A percentile compares a stretch with the other conserved stretches of the same genome.
phyloP scores from a whole-genome alignment of 352 stramenopile species.

The Globisporangium echinulatum region DNA sequence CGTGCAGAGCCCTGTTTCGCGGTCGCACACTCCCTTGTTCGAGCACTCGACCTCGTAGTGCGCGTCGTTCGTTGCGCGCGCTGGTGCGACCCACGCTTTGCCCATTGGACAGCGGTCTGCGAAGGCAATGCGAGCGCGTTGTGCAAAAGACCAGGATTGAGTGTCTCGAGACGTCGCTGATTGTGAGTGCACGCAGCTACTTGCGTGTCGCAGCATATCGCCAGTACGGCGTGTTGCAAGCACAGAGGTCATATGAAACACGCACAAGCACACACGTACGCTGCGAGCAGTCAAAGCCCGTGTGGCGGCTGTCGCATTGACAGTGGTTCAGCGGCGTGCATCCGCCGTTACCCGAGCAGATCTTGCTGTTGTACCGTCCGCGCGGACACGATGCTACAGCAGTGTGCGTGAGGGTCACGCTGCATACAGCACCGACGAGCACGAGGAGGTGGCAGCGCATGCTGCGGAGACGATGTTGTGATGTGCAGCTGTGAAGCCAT shows the following conservation, averaged over 20 bases:
- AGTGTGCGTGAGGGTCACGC: background rate
- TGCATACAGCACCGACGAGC: background rate
- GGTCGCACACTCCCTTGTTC: constrained; percentile 66
- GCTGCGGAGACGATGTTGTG: background rate
- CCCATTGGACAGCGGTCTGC: constrained; percentile 42
- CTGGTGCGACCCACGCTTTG: constrained; percentile 49
- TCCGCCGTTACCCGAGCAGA: constrained; percentile 48
- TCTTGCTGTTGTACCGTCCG: constrained; percentile 40
- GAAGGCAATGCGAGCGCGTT: background rate
- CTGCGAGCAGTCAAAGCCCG: constrained; percentile 58
- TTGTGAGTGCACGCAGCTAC: background rate
- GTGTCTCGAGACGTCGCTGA: background rate
- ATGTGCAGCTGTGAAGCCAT: background rate
- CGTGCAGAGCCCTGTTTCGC: constrained; percentile 33
- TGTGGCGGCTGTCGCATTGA: constrained; percentile 42
- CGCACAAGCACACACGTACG: constrained; percentile 16
- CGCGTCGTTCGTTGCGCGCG: constrained; percentile 39
- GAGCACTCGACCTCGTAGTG: constrained; percentile 73
- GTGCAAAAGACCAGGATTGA: background rate
- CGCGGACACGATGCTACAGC: constrained; percentile 28
- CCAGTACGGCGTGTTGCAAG: background rate
- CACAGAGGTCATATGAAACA: background rate
- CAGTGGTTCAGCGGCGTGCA: constrained; percentile 47
- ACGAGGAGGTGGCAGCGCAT: background rate
- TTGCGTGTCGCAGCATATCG: background rate